phyloP scores from a whole-genome alignment of 768 basidiomycete species.

The Lyophyllum atratum region DNA sequence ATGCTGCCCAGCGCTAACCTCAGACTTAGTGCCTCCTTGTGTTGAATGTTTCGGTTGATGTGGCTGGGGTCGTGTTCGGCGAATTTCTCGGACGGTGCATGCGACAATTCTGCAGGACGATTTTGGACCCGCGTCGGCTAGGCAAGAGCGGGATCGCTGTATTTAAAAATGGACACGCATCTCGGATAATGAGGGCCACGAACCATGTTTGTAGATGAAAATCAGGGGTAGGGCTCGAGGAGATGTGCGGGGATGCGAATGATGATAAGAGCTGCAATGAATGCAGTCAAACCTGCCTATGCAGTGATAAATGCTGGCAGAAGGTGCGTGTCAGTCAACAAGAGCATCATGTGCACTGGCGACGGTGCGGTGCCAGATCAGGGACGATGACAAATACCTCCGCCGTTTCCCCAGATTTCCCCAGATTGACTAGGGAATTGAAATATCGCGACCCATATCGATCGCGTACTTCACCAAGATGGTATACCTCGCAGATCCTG shows the following conservation, averaged over 20 bases:
- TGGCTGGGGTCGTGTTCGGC: constrained; percentile 25
- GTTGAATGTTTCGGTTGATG: constrained; percentile 35
- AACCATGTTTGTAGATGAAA: constrained; percentile 1
- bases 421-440: no score
- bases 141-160: not conserved
- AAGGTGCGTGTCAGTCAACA: constrained; percentile 9
- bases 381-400: constrained; percentile 29
- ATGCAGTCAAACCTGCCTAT: not conserved
- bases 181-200: constrained; percentile 4
- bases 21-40: constrained; percentile 53
- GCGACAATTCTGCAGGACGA: constrained; percentile 30
- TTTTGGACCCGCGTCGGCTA: constrained; percentile 39
- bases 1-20: constrained; percentile 63
- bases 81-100: constrained; percentile 17
- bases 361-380: constrained; percentile 2
- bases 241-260: constrained; percentile 6
- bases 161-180: not conserved
- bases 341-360: constrained; percentile 13
- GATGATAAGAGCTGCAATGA: not conserved
- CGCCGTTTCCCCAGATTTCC: constrained; percentile 25
- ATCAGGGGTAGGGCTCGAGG: not conserved
- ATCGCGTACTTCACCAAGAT: not conserved
- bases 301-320: not conserved
- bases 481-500: not conserved
- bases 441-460: not conserved